Evolutionary conservation across 2,329 filamentous ascomycete species (phyloP).

Genomic region (Lojkania enalia): DNA sequence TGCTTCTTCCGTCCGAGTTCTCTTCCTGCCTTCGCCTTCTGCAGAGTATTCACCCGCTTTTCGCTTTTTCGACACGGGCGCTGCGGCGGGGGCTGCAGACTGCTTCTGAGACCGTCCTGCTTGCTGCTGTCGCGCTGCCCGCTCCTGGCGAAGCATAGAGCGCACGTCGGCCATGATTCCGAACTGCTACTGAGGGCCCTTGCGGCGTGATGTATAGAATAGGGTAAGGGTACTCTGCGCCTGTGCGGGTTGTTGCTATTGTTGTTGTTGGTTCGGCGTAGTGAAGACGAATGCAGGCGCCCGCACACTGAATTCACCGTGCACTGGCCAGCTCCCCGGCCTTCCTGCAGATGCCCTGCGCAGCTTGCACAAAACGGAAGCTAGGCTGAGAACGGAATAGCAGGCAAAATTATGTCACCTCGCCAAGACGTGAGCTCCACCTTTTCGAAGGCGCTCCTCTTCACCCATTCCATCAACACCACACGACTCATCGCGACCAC

Average conservation of each 20-base stretch:
- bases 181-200: too few relatives aligned
- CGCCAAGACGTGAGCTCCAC: background rate
- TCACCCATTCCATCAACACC: conserved; percentile 30
- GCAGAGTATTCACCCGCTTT: conserved; percentile 36
- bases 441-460: conserved; percentile 20
- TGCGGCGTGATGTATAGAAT: too few relatives aligned
- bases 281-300: background rate
- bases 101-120: conserved; percentile 32
- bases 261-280: background rate
- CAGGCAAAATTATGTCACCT: background rate
- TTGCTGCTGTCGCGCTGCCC: conserved; percentile 42
- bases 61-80: conserved; percentile 38
- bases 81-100: conserved; percentile 33
- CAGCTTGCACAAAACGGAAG: background rate
- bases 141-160: conserved; percentile 44
- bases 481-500: conserved; percentile 31
- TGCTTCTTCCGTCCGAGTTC: conserved; percentile 37
- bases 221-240: too few relatives aligned
- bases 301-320: too few relatives aligned
- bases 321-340: too few relatives aligned
- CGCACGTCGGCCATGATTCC: conserved; percentile 47
- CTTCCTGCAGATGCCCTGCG: background rate
- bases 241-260: background rate
- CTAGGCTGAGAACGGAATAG: background rate
- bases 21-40: conserved; percentile 39